Evolutionary conservation across 148 eudicot genomes (phyloP), one percentile per base, ranked within the genome.

Genomic region (Rhododendron ovatum): DNA sequence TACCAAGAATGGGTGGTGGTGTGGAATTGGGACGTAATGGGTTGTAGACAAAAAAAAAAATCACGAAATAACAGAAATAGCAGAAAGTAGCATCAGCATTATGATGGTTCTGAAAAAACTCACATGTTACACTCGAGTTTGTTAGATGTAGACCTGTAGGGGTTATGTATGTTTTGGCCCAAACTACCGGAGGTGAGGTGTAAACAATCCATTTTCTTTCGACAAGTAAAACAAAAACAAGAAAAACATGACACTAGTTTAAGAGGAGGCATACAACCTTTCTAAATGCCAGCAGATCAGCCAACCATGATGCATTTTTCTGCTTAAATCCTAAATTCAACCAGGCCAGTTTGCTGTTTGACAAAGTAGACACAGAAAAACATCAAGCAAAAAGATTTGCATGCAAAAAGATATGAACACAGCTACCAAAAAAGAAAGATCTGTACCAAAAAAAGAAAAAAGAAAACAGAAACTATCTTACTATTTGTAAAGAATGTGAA

Each of bases 321-420:
- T 98, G 95, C 78, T 98, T 98, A 90, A 89, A 98, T 24, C 98
- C 99, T 82, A 86, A 82, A 76, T 95, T 95, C 98, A 95, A 92
- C 98, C 98, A 95, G 82, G 86, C 82, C 79, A 94, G 95, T 86
- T 98, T 98, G 95, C 98, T 98, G 96, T 82, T 85, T 78, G 77
- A 41, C 37, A 71, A 87, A 73, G 59, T 74, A 41, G 78, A 24
- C 37, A 8, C 10, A 20, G 5, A 51, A 61, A 51, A 84, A 63
- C 73, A 85, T 81, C 63, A 69, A 11, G 24, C 80, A 75, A 33
- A 5, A 50, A 67, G 75, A 55, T 78, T 33, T 39, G 74, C 83
- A 59, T 43, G 63, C 65, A 48, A 50, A 41, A 75, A 59, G 43
- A 81, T 41, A 76, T 48, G 43, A 12, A 55, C 50, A 81, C 13